Evolutionary conservation across 805 yeast genomes (phyloP), one percentile per base, ranked within the genome.

Genomic region (Kregervanrija pseudodelftensis): DNA sequence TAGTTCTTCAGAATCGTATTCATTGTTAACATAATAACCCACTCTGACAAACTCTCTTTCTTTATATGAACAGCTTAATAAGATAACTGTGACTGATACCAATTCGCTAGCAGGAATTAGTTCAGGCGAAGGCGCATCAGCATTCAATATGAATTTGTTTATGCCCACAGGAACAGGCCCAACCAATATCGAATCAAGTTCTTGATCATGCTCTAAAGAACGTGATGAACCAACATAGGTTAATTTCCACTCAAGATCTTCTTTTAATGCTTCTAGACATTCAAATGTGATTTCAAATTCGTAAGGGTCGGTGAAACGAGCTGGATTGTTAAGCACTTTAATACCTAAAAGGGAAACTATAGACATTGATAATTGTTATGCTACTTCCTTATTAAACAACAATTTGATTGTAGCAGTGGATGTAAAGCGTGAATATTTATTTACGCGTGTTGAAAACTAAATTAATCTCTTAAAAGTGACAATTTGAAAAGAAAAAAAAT

Each of bases 161-260:
- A 91, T 80, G 1, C 99, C 99, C 2, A 93, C 95, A 0, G 99
- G 99, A 2, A 93, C 95, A 0, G 99, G 99, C 0, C 99, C 99
- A 3, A 93, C 99, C n/a, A 93, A 68, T 34, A 93, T 80, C 1
- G 97, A 89, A 60, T 93, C 99, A 44, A 93, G 70, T 61, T 90
- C 97, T 65, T 93, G 99, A 63, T 93, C 99, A 56, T 93, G 97
- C 51, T 93, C 97, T 42, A 88, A 64, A 34, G 97, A 88, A 40
- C 95, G 76, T 1, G 97, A 90, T 4, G 96, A 86, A 1, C 99
- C 99, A 36, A 93, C 99, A 55, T 93, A 93, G 1, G 96, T 91
- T 46, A 93, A 70, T 63, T 93, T 93, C 99, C 99, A 93, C 64
- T 93, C 99, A 46, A 93, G 72, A 63, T 93, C 99, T 57, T 85